Evolutionary conservation across 768 basidiomycete species (phyloP), one percentile per base, ranked within the genome.

Genomic region (Boletus vermiculosoides): DNA sequence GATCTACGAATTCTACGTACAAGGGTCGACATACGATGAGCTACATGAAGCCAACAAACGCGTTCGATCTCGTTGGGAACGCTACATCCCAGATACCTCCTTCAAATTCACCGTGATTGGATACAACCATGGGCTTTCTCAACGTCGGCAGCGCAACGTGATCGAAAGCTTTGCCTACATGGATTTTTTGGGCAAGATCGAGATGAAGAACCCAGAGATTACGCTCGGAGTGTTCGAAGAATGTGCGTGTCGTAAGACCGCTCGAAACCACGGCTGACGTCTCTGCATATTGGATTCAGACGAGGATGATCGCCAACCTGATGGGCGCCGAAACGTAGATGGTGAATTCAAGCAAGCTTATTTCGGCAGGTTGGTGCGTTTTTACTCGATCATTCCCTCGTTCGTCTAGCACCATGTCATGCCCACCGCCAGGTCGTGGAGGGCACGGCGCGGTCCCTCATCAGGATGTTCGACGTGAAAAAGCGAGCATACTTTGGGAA

Each of bases 401-500:
- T 41, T 49, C 23, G 18, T 40, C 58, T 18, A 10, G 45, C 36
- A 42, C 20, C 20, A 22, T 36, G 37, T 51, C 56, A 44, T 56
- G 39, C 52, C 30, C 31, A 15, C 34, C 40, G 41, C 44, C 51
- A 81, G 90, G 58, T 86, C 49, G 75, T 76, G 58, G 81, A 87
- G 65, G 87, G 88, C 15, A 77, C 80, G 28, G 89, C 91, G 0
- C 83, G 96, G 6, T 67, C 76, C 3, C 76, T 95, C 34, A 79
- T 93, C 47, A 71, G 75, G 47, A 81, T 75, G 52, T 96, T 92
- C 58, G 87, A 92, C 58, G 88, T 99, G 48, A 98, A 97, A 72
- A 92, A 92, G 63, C 82, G 97, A 10, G 76, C 77, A 15, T 98
- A 90, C 67, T 98, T 85, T 70, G 97, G 97, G 4, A 99, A 95